These are phyloP conservation scores for Phaffomyces antillensis DNA, from an alignment of 805 yeast species.

Conservation along the genomic window DNA sequence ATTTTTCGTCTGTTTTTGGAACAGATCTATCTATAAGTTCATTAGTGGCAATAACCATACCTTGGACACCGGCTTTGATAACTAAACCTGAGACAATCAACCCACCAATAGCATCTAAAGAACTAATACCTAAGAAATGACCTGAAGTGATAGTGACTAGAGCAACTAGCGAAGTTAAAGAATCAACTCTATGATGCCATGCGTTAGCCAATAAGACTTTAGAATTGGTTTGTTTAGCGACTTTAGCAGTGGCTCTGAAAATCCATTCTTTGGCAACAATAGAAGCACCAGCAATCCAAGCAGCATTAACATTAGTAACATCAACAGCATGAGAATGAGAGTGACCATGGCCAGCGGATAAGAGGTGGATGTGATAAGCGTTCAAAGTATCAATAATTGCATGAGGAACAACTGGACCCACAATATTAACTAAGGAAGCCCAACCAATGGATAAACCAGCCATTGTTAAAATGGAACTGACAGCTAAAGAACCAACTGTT, in stretches of 20 bases:
- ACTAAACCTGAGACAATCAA: conserved; percentile 75
- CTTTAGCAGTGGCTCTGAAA: conserved; percentile 70
- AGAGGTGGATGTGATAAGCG: conserved; percentile 40
- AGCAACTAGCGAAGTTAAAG: conserved; percentile 87
- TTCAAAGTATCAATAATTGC: conserved; percentile 48
- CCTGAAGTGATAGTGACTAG: conserved; percentile 83
- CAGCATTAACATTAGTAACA: conserved; percentile 77
- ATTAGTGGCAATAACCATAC: conserved; percentile 58
- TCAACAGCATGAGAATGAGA: conserved; percentile 27
- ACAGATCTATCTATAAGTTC: conserved; percentile 77
- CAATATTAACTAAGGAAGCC: conserved; percentile 63
- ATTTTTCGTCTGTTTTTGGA: conserved; percentile 42
- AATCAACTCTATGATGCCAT: conserved; percentile 97
- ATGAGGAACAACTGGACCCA: conserved; percentile 63
- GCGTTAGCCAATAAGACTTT: conserved; percentile 94
- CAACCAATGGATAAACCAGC: conserved; percentile 93
- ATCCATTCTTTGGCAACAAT: conserved; percentile 85
- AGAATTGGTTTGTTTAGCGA: conserved; percentile 73
- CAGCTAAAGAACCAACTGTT: conserved; percentile 85
- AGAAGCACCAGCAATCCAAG: conserved; percentile 91
- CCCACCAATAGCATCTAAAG: conserved; percentile 94
- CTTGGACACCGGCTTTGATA: conserved; percentile 76
- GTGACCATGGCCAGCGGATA: conserved; percentile 30
- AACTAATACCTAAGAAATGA: conserved; percentile 63
- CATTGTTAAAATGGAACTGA: conserved; percentile 69